Conservation (phyloP, 441 rosid species). For the Dalechampia spathulata region DNA sequence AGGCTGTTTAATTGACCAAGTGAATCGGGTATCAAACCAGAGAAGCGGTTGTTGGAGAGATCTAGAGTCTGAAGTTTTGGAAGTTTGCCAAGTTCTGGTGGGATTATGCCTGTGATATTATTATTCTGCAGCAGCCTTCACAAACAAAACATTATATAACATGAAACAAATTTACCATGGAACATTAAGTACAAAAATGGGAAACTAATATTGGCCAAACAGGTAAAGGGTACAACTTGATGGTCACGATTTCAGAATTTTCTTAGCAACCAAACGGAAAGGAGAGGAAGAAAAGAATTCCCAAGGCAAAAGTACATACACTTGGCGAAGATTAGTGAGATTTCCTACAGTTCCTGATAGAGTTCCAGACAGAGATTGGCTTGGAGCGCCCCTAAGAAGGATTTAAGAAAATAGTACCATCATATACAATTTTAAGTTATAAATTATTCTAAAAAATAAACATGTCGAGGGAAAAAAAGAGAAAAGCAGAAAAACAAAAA, state of each 20-base stretch:
- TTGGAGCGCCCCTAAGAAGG: conserved; percentile 73
- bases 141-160: conserved; percentile 14
- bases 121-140: conserved; percentile 83
- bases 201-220: no score
- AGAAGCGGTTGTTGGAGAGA: conserved; percentile 68
- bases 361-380: conserved; percentile 83
- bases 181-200: neutral
- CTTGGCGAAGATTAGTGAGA: conserved; percentile 82
- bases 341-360: conserved; percentile 54
- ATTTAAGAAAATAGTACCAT: no score
- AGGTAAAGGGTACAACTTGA: no score
- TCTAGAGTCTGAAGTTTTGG: conserved; percentile 71
- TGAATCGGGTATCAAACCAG: conserved; percentile 49
- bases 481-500: neutral
- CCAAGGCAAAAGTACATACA: conserved; percentile 36
- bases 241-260: neutral
- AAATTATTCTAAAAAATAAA: neutral
- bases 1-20: conserved; percentile 51
- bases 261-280: conserved; percentile 6
- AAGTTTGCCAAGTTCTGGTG: conserved; percentile 57
- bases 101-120: conserved; percentile 69
- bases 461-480: neutral
- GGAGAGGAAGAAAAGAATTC: neutral
- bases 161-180: neutral
- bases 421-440: no score